Conservation (phyloP, 2,329 filamentous ascomycete genomes). For the Aschersonia sp. region DNA sequence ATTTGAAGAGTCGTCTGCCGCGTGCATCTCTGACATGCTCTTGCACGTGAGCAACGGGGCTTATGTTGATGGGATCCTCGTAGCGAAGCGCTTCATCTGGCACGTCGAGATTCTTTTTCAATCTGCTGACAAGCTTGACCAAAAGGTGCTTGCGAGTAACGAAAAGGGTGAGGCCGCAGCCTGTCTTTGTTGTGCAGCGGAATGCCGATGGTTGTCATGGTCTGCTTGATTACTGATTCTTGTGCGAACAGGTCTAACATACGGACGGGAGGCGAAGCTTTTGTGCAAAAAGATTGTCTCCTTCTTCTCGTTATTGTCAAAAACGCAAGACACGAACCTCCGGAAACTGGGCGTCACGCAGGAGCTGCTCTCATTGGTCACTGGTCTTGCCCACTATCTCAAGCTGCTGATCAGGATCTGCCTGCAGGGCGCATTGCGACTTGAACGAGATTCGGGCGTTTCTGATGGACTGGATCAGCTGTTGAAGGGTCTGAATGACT, state of each 20-base stretch:
- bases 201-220: no score
- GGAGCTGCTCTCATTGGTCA: conserved; percentile 93
- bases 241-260: conserved; percentile 53
- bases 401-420: conserved; percentile 96
- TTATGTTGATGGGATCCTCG: conserved; percentile 86
- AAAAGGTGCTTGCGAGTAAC: conserved; percentile 49
- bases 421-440: conserved; percentile 77
- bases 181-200: no score
- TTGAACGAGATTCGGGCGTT: conserved; percentile 69
- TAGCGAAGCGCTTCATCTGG: conserved; percentile 90
- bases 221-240: neutral
- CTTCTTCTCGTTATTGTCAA: conserved; percentile 89
- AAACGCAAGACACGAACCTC: conserved; percentile 82
- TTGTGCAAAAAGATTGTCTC: conserved; percentile 99
- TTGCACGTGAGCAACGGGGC: conserved; percentile 95
- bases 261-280: conserved; percentile 90
- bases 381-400: conserved; percentile 88
- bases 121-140: conserved; percentile 74
- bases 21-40: conserved; percentile 98
- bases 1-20: conserved; percentile 94
- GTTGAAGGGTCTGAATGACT: conserved; percentile 65
- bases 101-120: conserved; percentile 89
- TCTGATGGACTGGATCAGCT: conserved; percentile 69
- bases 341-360: conserved; percentile 91
- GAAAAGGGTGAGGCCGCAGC: conserved; percentile 51